Percentiles rank a stretch among this genome's conserved stretches.
phyloP scores from a whole-genome alignment of 2,329 filamentous ascomycete species.

The Alternaria longipes region DNA sequence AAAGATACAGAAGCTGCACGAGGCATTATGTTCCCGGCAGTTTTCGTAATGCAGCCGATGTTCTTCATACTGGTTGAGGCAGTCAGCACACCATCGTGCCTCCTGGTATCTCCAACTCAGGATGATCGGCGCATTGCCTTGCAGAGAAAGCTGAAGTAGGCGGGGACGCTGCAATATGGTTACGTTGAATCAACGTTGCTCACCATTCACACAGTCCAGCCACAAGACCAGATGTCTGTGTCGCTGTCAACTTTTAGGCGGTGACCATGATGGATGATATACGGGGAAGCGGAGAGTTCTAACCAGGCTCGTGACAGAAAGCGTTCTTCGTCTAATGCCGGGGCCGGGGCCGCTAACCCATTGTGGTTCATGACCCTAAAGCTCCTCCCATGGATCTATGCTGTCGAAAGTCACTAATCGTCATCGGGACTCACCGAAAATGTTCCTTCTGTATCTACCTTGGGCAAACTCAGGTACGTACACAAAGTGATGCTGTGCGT shows the following conservation, averaged over 20 bases:
- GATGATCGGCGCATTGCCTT: background rate
- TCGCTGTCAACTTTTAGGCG: background rate
- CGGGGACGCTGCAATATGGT: background rate
- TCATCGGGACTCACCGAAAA: background rate
- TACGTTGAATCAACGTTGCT: background rate
- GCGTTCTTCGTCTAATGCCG: background rate
- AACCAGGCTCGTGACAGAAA: background rate
- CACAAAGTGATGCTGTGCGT: background rate
- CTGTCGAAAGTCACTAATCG: background rate
- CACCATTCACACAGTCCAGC: background rate
- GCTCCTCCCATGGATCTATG: background rate
- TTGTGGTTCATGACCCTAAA: background rate
- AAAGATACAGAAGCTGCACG: constrained; percentile 32
- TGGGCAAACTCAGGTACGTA: background rate
- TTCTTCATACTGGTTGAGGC: constrained; percentile 32
- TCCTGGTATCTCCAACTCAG: background rate
- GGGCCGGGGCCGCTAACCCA: constrained; percentile 6
- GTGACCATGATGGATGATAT: constrained; percentile 1
- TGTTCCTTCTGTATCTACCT: background rate
- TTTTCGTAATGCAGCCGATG: constrained; percentile 28
- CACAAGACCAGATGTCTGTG: too few species aligned
- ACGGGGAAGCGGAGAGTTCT: background rate
- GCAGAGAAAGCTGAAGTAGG: background rate
- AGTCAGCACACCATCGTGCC: constrained; percentile 5
- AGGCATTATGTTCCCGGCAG: constrained; percentile 22